Conservation (phyloP, 306 rosid species). For the Castanea mollissima region DNA sequence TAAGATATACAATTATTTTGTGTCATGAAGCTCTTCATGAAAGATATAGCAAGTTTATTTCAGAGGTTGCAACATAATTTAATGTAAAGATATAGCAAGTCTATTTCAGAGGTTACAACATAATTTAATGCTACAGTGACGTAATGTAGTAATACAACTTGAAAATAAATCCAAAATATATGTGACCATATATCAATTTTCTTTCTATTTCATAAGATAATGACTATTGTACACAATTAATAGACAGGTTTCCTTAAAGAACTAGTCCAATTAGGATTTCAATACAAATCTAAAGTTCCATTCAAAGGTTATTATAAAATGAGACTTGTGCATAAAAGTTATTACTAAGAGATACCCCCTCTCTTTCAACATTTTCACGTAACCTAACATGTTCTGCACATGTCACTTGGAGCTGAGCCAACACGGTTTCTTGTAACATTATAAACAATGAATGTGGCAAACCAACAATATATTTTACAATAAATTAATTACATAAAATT, state of each 20-base stretch:
- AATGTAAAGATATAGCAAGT: neutral
- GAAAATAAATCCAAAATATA: neutral
- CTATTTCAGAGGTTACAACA: neutral
- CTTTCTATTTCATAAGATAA: neutral
- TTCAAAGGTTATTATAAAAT: neutral
- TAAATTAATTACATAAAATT: neutral
- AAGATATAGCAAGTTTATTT: neutral
- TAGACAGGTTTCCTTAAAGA: no score
- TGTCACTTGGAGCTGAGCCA: neutral
- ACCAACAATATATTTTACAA: neutral
- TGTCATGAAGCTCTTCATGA: neutral
- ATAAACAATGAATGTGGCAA: neutral
- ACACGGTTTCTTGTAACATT: neutral
- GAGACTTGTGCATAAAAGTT: neutral
- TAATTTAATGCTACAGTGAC: neutral
- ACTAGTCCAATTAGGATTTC: no score
- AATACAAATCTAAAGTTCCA: no score
- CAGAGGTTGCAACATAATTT: neutral
- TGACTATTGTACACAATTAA: neutral
- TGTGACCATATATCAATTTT: neutral
- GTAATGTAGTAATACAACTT: neutral
- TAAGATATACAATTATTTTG: no score
- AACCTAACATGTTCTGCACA: neutral
- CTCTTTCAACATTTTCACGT: neutral
- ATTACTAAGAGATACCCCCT: neutral